Percentiles rank a stretch among this genome's conserved stretches.
Conservation (phyloP, 805 yeast species). For the Saccharomyces paradoxus region DNA sequence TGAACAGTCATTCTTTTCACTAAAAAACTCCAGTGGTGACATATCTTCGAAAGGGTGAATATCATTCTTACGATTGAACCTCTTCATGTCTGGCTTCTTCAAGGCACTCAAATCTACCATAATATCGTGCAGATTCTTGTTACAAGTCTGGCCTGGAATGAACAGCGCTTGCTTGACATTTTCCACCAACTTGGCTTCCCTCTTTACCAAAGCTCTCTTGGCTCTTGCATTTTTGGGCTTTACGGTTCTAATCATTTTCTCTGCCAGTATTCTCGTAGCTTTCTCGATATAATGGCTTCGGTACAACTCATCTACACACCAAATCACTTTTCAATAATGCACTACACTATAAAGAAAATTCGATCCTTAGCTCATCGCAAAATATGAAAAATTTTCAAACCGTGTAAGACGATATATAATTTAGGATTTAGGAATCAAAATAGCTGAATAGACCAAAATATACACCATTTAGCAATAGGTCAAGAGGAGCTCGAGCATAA, state of each 20-base stretch:
- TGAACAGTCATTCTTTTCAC: conserved; percentile 90
- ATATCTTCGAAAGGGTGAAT: conserved; percentile 90
- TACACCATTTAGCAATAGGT: background rate
- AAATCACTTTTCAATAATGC: background rate
- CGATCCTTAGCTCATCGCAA: background rate
- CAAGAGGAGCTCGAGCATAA: background rate
- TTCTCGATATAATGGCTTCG: background rate
- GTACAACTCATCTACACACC: background rate
- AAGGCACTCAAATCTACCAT: conserved; percentile 82
- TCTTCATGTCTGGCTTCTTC: conserved; percentile 83
- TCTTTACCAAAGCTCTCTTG: conserved; percentile 85
- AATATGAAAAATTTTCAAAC: background rate
- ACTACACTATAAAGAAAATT: background rate
- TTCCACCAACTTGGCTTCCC: conserved; percentile 81
- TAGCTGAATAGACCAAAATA: background rate
- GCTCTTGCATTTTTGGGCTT: conserved; percentile 94
- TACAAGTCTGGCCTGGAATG: conserved; percentile 80
- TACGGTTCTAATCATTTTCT: conserved; percentile 35
- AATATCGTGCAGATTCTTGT: conserved; percentile 74
- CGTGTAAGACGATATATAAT: background rate
- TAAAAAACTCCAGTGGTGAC: conserved; percentile 74
- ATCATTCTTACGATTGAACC: conserved; percentile 83
- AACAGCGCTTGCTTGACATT: conserved; percentile 85
- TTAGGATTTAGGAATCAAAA: background rate
- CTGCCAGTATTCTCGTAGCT: background rate